Percentiles rank a stretch among this genome's conserved stretches.
Conservation (phyloP, 306 rosid genomes). For the Acacia acuminata region DNA sequence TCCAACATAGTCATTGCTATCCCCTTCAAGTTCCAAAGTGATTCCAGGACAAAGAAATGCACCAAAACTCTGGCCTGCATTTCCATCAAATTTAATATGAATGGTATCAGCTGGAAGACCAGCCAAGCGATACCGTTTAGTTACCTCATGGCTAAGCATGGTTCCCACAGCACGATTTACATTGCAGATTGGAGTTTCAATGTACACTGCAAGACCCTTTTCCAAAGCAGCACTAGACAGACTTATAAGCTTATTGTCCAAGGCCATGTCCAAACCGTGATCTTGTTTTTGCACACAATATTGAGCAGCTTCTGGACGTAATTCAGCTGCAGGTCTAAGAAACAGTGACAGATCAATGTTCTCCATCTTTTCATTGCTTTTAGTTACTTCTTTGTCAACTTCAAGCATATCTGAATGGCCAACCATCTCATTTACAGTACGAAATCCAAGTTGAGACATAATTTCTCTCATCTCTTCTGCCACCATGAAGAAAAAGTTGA, state of each 20-base stretch:
- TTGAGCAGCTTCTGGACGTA: constrained; percentile 95
- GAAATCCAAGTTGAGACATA: constrained; percentile 87
- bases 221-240: constrained; percentile 80
- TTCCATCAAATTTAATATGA: constrained; percentile 82
- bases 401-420: constrained; percentile 97
- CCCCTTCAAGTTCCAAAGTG: constrained; percentile 96
- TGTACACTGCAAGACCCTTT: constrained; percentile 85
- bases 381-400: constrained; percentile 83
- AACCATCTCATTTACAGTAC: constrained; percentile 85
- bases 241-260: constrained; percentile 78
- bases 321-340: constrained; percentile 93
- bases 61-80: constrained; percentile 99
- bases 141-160: constrained; percentile 98
- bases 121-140: constrained; percentile 72
- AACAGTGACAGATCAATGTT: constrained; percentile 83
- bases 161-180: constrained; percentile 97
- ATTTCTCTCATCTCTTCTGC: constrained; percentile 97
- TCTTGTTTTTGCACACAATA: constrained; percentile 93
- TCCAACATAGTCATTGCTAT: constrained; percentile 94
- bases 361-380: constrained; percentile 78
- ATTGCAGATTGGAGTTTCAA: constrained; percentile 72
- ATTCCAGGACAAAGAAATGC: constrained; percentile 98
- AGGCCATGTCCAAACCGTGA: constrained; percentile 89
- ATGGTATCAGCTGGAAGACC: constrained; percentile 95
- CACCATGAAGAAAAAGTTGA: constrained; percentile 94